Conservation (phyloP, 495 filamentous ascomycete species). For the Cairneyella variabilis region DNA sequence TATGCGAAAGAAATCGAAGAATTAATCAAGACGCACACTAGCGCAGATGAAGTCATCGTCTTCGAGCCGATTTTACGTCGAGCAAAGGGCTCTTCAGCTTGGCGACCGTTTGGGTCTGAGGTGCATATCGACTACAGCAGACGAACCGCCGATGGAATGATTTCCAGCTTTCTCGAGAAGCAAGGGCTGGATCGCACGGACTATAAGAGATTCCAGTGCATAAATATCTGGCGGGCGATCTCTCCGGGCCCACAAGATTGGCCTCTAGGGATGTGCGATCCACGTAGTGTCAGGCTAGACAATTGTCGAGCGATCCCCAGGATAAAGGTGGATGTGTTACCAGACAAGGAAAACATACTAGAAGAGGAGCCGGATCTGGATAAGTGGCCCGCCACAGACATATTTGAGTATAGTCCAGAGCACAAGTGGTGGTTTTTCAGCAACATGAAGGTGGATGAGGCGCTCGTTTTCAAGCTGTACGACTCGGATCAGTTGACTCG, state of each 20-base stretch:
- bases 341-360: too few relatives aligned
- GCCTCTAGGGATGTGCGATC: background rate
- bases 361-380: background rate
- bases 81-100: background rate
- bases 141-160: background rate
- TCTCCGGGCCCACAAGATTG: background rate
- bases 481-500: background rate
- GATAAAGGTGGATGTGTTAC: background rate
- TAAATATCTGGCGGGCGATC: conserved; percentile 1
- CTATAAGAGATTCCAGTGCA: background rate
- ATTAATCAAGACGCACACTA: background rate
- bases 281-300: background rate
- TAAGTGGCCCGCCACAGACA: background rate
- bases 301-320: background rate
- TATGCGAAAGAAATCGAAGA: background rate
- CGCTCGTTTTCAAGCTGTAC: conserved; percentile 1
- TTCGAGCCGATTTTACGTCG: background rate
- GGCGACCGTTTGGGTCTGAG: background rate
- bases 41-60: background rate
- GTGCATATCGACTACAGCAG: background rate
- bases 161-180: too few relatives aligned
- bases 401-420: background rate
- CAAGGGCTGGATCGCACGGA: background rate
- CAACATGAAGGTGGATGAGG: background rate
- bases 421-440: background rate